Conservation (phyloP, 1,284 basidiomycete species). For the Malassezia sp. region DNA sequence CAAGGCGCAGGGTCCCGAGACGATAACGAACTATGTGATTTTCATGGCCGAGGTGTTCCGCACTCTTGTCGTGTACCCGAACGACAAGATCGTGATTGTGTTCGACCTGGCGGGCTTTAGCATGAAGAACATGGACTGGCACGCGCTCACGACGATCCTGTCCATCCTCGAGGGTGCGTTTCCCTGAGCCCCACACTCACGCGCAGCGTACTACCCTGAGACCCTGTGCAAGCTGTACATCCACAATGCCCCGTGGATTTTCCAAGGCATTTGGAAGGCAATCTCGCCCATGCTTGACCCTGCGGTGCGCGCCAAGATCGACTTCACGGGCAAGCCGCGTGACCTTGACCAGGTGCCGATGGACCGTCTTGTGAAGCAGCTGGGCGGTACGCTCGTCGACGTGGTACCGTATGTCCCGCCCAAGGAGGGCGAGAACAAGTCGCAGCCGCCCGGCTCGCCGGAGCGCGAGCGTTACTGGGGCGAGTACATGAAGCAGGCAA, state of each 20-base stretch:
- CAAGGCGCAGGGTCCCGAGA: constrained; percentile 39
- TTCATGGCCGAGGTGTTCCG: constrained; percentile 46
- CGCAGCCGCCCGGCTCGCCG: constrained; percentile 30
- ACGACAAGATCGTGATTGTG: constrained; percentile 46
- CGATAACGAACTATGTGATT: constrained; percentile 47
- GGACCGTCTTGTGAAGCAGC: constrained; percentile 24
- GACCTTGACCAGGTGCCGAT: constrained; percentile 36
- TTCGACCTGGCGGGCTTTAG: constrained; percentile 46
- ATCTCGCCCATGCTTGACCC: constrained; percentile 44
- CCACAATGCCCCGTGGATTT: constrained; percentile 48
- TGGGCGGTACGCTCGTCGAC: constrained; percentile 26
- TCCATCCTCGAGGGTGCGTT: constrained; percentile 45
- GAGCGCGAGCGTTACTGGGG: constrained; percentile 31
- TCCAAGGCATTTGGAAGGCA: constrained; percentile 46
- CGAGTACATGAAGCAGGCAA: constrained; percentile 35
- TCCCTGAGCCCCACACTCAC: too few species aligned
- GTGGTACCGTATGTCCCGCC: constrained; percentile 30
- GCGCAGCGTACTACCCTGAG: constrained; percentile 48
- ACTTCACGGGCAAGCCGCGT: constrained; percentile 36
- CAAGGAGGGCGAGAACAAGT: constrained; percentile 41
- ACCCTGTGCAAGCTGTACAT: constrained; percentile 46
- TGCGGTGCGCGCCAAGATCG: constrained; percentile 40
- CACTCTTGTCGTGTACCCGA: constrained; percentile 40
- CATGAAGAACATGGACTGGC: constrained; percentile 42
- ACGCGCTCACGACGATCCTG: constrained; percentile 27